phyloP scores from a whole-genome alignment of 106 monocot genomes.

The Phalaenopsis equestris region DNA sequence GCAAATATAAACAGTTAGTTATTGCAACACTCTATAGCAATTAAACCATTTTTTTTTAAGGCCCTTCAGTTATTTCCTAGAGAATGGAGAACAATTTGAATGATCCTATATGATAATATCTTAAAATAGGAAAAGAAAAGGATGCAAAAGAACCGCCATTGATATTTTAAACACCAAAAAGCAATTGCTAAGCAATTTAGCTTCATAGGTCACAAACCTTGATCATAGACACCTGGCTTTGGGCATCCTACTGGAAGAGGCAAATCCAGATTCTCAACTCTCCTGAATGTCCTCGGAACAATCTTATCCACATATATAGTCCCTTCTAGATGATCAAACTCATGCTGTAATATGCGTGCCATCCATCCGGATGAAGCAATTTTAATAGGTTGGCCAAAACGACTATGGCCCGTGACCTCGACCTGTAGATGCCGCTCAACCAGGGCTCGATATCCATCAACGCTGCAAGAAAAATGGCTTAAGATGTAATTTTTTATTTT shows the following conservation, averaged over 20 bases:
- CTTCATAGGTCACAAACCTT: neutral
- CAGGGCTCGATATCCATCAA: constrained; percentile 80
- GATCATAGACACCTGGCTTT: constrained; percentile 32
- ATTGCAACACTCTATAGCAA: neutral
- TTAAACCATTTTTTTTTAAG: neutral
- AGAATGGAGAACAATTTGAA: no score
- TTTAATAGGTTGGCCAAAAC: constrained; percentile 55
- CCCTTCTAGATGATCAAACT: constrained; percentile 91
- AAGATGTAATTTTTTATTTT: neutral
- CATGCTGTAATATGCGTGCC: constrained; percentile 88
- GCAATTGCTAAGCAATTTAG: neutral
- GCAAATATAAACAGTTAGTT: neutral
- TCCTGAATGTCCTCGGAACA: constrained; percentile 80
- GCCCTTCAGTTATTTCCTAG: no score
- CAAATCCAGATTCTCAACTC: constrained; percentile 67
- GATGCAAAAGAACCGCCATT: neutral
- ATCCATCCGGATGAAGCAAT: constrained; percentile 79
- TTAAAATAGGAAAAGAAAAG: neutral
- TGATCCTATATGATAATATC: no score
- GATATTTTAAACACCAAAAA: neutral
- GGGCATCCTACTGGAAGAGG: constrained; percentile 76
- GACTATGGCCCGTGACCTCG: constrained; percentile 73
- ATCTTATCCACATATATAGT: constrained; percentile 87
- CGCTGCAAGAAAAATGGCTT: constrained; percentile 28
- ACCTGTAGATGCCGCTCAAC: constrained; percentile 89